These are phyloP conservation scores for Didymella segeticola DNA, from an alignment of 2,329 filamentous ascomycete genomes.

Conservation along the genomic window DNA sequence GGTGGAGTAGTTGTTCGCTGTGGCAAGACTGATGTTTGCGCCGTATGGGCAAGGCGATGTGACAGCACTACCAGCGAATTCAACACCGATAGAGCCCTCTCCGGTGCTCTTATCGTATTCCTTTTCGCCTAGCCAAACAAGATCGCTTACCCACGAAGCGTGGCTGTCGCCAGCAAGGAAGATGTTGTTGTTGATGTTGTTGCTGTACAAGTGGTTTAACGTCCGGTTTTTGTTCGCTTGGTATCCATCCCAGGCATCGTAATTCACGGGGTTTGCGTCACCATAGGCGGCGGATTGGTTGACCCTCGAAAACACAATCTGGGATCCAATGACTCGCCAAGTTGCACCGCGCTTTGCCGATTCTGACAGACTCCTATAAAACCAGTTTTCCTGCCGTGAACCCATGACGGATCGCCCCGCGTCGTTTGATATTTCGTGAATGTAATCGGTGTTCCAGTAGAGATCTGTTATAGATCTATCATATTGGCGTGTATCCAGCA, in stretches of 20 bases:
- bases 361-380: slow-evolving; percentile 57
- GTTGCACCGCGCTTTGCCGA: slow-evolving; percentile 69
- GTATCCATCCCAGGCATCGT: slow-evolving; percentile 72
- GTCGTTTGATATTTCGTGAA: slow-evolving; percentile 69
- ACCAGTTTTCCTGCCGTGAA: slow-evolving; percentile 74
- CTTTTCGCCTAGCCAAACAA: slow-evolving; percentile 54
- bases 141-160: slow-evolving; percentile 62
- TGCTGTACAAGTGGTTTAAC: slow-evolving; percentile 68
- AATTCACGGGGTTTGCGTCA: slow-evolving; percentile 57
- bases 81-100: slow-evolving; percentile 53
- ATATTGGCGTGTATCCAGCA: slow-evolving; percentile 54
- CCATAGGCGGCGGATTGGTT: slow-evolving; percentile 56
- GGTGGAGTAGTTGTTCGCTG: slow-evolving; percentile 54
- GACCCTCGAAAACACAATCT: slow-evolving; percentile 70
- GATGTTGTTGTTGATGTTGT: slow-evolving; percentile 75
- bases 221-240: slow-evolving; percentile 74
- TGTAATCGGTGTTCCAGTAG: slow-evolving; percentile 67
- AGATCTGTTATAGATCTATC: slow-evolving; percentile 54
- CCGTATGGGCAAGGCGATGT: slow-evolving; percentile 66
- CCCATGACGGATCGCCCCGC: slow-evolving; percentile 75
- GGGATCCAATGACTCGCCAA: slow-evolving; percentile 75
- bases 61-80: slow-evolving; percentile 70
- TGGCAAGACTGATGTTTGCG: slow-evolving; percentile 62
- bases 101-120: slow-evolving; percentile 50
- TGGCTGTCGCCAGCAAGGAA: slow-evolving; percentile 76